A percentile compares a stretch with the other conserved stretches of the same genome.
These are phyloP conservation scores for Porosira glacialis DNA, from an alignment of 352 stramenopile genomes.

Conservation along the genomic window DNA sequence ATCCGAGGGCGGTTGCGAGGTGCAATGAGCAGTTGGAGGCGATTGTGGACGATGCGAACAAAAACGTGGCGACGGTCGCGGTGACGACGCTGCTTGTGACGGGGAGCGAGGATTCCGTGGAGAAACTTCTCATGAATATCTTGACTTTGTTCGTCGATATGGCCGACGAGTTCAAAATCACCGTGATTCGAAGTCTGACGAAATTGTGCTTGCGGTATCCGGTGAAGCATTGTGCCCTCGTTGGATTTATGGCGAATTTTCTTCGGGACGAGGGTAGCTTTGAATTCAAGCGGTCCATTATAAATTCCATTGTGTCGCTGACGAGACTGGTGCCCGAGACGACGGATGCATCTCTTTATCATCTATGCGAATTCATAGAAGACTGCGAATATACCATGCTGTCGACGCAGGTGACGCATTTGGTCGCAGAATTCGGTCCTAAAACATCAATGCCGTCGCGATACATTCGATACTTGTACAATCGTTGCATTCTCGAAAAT, in stretches of 20 bases:
- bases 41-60: constrained; percentile 93
- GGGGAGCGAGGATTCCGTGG: constrained; percentile 91
- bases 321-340: constrained; percentile 95
- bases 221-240: constrained; percentile 92
- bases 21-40: constrained; percentile 98
- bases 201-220: constrained; percentile 97
- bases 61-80: constrained; percentile 95
- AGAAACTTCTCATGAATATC: constrained; percentile 96
- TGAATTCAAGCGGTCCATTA: constrained; percentile 99
- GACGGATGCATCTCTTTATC: constrained; percentile 93
- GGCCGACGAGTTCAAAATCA: constrained; percentile 99
- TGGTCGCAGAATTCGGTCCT: constrained; percentile 92
- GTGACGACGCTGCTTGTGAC: constrained; percentile 99
- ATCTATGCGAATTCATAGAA: constrained; percentile 99
- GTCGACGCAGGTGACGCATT: constrained; percentile 91
- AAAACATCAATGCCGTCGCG: constrained; percentile 88
- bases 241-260: constrained; percentile 98
- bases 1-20: constrained; percentile 91
- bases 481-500: constrained; percentile 99
- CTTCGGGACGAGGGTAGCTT: constrained; percentile 95
- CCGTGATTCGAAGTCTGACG: constrained; percentile 93
- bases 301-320: constrained; percentile 94
- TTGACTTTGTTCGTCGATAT: constrained; percentile 95
- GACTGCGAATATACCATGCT: constrained; percentile 91
- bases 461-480: constrained; percentile 99